Base-by-base conservation (phyloP, 345 rosid genomes). In the Gossypium longicalyx region DNA sequence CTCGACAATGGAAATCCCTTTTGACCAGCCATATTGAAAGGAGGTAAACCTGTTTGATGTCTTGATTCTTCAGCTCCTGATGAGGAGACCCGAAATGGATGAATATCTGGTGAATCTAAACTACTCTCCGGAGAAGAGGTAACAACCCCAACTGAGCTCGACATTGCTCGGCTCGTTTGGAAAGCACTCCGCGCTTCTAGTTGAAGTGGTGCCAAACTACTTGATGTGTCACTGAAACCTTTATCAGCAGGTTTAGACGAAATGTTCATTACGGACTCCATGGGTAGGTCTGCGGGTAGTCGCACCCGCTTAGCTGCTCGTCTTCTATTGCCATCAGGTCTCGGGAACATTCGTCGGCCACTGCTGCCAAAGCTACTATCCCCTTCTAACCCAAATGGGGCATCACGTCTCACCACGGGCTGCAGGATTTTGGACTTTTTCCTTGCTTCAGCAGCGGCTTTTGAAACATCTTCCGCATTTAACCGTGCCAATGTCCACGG, bases 61-160 rank as follows among this genome's bases (percentile, higher is more conserved):
- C 87, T 85, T 16, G 92, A 77, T 64, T 93, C 97, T 67, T 87
- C 93, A 56, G 90, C 90, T 71, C 91, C 95, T 6, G 94, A 87
- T 34, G 89, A 85, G 29, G 99, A 89, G 59, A 92, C 88, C 56
- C 90, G 87, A 73, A 93, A 91, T 0, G 98, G 99, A 61, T 89
- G 97, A 76, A 95, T 87, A 60, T 95, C 99, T 2, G 93, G 97
- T 0, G 99, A 95, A 68, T 93, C 98, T 77, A 91, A 81, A 82
- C 99, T 95, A 87, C 99, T 95, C 76, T 93, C 99, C 7, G 99
- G 97, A 63, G 99, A 93, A 70, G 97, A 95, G 59, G 90, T 89
- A 60, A 80, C 89, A 73, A 87, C 80, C 38, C 90, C 92, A 63
- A 80, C 89, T 0, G 92, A 87, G 62, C 91, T 86, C 19, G 97